Evolutionary conservation across 176 grass and related monocot genomes (phyloP), one percentile per base, ranked within the genome.

Genomic region (Aegilops umbellulata): DNA sequence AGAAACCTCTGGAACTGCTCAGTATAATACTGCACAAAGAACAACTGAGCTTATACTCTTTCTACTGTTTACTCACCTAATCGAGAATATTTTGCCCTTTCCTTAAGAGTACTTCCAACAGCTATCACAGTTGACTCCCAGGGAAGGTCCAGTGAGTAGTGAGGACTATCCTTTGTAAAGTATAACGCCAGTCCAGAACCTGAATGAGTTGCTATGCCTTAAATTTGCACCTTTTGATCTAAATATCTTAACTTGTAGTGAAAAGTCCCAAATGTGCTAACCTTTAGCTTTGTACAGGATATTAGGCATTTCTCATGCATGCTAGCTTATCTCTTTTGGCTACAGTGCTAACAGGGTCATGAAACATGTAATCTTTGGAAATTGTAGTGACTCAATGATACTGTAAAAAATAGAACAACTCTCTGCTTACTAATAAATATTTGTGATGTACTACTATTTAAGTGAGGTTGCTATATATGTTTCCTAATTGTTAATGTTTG

Each of bases 401-500:
- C 27, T 81, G 16, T 75, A 58, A 65, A 87, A 81, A 29, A 16
- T 81, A 82, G 42, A 67, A 53, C 26, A 76, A 38, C 15, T 25
- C 44, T 55, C n/a, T 29, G 19, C 58, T 65, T 66, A 65, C 35
- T 29, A 81, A n/a, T 27, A 74, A 53, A 49, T 80, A 58, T 58
- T 58, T 58, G 55, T 58, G 55, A 46, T 10, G 49, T 15, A 76
- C 30, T 42, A 49, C 75, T 88, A 31, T 76, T 84, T 31, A 14
- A 65, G 76, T 57, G 60, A 66, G 57, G 76, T 65, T 76, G 8
- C 11, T 57, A 23, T 79, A 17, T 57, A 66, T 94, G n/a, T 85
- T 72, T 65, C 41, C 85, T 95, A 90, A 94, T 84, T 92, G 66
- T 79, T 86, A 64, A 70, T 74, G 83, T 85, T 90, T 92, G 78